phyloP scores from a whole-genome alignment of 352 stramenopile genomes.

The Globisporangium recalcitrans region DNA sequence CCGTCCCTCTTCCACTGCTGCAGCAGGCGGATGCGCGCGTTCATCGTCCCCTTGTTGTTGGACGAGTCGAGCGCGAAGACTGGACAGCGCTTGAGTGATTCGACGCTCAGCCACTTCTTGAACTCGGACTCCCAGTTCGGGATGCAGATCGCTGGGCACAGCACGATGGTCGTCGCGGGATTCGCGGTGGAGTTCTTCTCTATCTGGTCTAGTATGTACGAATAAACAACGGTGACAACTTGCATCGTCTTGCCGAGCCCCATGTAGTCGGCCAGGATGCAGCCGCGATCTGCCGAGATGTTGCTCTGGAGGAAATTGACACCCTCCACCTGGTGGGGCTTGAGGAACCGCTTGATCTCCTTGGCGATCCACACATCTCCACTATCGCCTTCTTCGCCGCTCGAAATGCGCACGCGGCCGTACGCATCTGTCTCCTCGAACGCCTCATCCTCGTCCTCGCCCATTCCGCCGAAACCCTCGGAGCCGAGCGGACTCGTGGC shows the following conservation, averaged over 20 bases:
- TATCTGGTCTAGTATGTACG: constrained; percentile 60
- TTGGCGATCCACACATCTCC: constrained; percentile 57
- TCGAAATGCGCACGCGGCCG: constrained; percentile 43
- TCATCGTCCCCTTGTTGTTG: constrained; percentile 47
- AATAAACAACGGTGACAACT: constrained; percentile 82
- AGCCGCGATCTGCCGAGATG: constrained; percentile 48
- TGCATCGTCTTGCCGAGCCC: constrained; percentile 87
- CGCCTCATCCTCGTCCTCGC: constrained; percentile 16
- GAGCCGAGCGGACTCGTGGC: constrained; percentile 30
- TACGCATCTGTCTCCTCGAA: constrained; percentile 42
- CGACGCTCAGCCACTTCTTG: constrained; percentile 90
- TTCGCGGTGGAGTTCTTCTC: constrained; percentile 13
- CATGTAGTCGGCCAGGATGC: constrained; percentile 89
- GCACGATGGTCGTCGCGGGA: constrained; percentile 75
- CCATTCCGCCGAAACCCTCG: constrained; percentile 8
- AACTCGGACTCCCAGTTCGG: constrained; percentile 98
- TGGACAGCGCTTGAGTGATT: constrained; percentile 48
- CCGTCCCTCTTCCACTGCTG: constrained; percentile 70
- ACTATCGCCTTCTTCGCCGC: not conserved
- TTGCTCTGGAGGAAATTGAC: constrained; percentile 67
- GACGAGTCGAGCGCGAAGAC: constrained; percentile 60
- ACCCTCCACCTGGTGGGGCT: constrained; percentile 73
- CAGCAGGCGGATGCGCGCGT: constrained; percentile 47
- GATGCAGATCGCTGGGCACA: constrained; percentile 95
- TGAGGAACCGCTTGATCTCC: constrained; percentile 72